Base-by-base conservation (phyloP, 2,329 filamentous ascomycete species). In the Hypoxylon rubiginosum region DNA sequence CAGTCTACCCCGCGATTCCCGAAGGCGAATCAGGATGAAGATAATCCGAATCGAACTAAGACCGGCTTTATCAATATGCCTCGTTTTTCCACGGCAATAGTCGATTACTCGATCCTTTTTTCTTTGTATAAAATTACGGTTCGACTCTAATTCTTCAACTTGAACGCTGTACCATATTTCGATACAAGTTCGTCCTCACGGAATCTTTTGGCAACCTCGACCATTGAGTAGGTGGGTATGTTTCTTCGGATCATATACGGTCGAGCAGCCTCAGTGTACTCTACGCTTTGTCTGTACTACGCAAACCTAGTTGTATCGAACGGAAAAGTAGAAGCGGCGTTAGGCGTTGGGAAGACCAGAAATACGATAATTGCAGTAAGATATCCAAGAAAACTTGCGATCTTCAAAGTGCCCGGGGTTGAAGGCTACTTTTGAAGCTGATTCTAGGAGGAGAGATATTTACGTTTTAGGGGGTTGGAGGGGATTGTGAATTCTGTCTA, bases 1-100 rank as follows among this genome's bases (percentile, higher is more conserved):
- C 32, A 70, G 67, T 68, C 17, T 70, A 70, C 52, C 67, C 67
- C 43, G 36, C 52, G 2, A 56, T 68, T 13, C 64, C 67, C 21
- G 64, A 58, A 17, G 36, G 10, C 28, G 9, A 26, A n/a, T 39
- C 46, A 21, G 64, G 30, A 52, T 64, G 34, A 46, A 21, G 26
- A 19, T 11, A 4, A 26, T 30, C 9, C 24, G 17, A n/a, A 41
- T 21, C 13, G 15, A 5, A 32, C 9, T 13, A 55, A 3, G 15
- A 28, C 34, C 19, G 17, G 26, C 17, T 32, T 36, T 17, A 1
- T 13, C 4, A 26, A 48, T 48, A 11, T 39, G 17, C 9, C 17
- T 28, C 17, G 7, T 43, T 43, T n/a, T 43, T 43, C 19, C 19
- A 43, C 39, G 2, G 6, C 17, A 9, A 57, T 17, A 6, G 39